Percentiles rank a stretch among this genome's conserved stretches.
phyloP scores from a whole-genome alignment of 169 alveolate species.

The Plasmodium coatneyi region DNA sequence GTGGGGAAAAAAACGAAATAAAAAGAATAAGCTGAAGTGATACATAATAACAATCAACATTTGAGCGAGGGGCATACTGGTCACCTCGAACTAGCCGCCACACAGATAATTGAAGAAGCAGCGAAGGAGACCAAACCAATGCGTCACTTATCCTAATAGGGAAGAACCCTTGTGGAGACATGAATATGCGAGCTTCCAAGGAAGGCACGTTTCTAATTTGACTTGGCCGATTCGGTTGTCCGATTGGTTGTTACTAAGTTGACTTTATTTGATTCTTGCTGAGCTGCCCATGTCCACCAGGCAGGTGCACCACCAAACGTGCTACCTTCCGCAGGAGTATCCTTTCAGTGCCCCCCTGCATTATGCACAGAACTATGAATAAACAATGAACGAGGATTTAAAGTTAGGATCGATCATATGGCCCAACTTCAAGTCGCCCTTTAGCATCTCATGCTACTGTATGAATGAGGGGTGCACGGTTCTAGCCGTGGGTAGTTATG shows the following conservation, averaged over 20 bases:
- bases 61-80: background rate
- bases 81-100: background rate
- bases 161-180: background rate
- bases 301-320: background rate
- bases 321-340: background rate
- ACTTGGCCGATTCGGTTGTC: background rate
- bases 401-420: conserved; percentile 74
- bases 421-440: conserved; percentile 75
- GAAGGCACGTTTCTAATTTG: background rate
- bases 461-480: conserved; percentile 17
- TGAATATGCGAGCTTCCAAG: background rate
- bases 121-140: background rate
- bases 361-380: conserved; percentile 42
- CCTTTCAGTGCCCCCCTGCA: background rate
- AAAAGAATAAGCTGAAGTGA: background rate
- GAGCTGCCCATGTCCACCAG: background rate
- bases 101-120: background rate
- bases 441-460: conserved; percentile 60
- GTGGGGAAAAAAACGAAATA: background rate
- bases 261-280: background rate
- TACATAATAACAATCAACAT: background rate
- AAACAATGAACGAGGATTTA: conserved; percentile 74
- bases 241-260: background rate
- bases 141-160: background rate
- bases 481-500: conserved; percentile 52